phyloP scores from a whole-genome alignment of 116 monocot genomes.

The Iris pallida region DNA sequence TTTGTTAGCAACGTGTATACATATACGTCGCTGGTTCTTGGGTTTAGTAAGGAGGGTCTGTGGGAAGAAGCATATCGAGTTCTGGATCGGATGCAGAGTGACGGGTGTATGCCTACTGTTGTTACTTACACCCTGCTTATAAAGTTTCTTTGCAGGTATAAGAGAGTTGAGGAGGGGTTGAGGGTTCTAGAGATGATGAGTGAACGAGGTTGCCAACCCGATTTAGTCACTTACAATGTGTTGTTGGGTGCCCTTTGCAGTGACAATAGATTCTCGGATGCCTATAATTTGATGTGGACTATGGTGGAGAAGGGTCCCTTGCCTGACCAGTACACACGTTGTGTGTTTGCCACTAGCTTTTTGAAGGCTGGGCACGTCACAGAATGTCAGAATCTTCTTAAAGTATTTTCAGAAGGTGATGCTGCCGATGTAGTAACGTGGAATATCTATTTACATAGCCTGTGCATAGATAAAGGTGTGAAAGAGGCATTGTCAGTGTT shows the following conservation, averaged over 20 bases:
- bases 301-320: conserved; percentile 33
- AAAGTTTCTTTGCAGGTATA: conserved; percentile 42
- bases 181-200: conserved; percentile 24
- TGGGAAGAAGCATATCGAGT: conserved; percentile 42
- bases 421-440: conserved; percentile 36
- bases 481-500: conserved; percentile 24
- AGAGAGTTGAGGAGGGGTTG: conserved; percentile 26
- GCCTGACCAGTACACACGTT: conserved; percentile 37
- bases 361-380: conserved; percentile 35
- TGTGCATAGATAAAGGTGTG: conserved; percentile 32
- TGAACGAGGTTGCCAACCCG: conserved; percentile 29
- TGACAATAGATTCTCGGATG: conserved; percentile 28
- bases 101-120: conserved; percentile 39
- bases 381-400: conserved; percentile 28
- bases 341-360: conserved; percentile 32
- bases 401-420: conserved; percentile 7
- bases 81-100: conserved; percentile 32
- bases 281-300: conserved; percentile 25
- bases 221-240: conserved; percentile 50
- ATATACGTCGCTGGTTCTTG: conserved; percentile 52
- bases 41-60: conserved; percentile 40
- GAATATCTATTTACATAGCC: conserved; percentile 49
- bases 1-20: conserved; percentile 37
- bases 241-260: conserved; percentile 37
- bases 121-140: conserved; percentile 51